phyloP scores from a whole-genome alignment of 495 filamentous ascomycete species.

The Aspergillus affinis region DNA sequence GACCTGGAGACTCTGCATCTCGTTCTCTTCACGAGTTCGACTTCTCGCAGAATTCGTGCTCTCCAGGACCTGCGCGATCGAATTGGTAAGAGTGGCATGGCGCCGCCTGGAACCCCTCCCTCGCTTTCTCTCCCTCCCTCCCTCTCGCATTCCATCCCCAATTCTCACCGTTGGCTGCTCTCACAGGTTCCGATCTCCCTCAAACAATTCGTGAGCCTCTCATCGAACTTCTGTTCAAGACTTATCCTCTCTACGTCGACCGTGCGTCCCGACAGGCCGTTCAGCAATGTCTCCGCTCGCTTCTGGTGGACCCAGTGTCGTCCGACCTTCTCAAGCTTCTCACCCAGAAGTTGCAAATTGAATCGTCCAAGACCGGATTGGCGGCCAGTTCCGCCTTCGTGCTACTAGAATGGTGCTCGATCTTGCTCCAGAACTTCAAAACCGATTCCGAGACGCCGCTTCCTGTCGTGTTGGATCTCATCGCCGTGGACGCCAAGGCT shows the following conservation, averaged over 20 bases:
- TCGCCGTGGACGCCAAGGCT: constrained; percentile 61
- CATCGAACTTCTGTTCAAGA: constrained; percentile 74
- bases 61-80: constrained; percentile 50
- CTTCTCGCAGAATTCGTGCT: constrained; percentile 45
- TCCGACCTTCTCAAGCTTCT: constrained; percentile 58
- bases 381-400: constrained; percentile 81
- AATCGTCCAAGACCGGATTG: constrained; percentile 71
- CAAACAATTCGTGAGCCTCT: constrained; percentile 41
- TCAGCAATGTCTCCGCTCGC: constrained; percentile 66
- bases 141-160: neutral
- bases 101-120: constrained; percentile 3
- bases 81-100: constrained; percentile 33
- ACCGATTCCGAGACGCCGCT: constrained; percentile 56
- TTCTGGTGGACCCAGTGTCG: constrained; percentile 55
- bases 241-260: constrained; percentile 84
- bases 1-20: constrained; percentile 46
- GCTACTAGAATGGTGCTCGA: constrained; percentile 84
- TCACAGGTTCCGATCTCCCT: constrained; percentile 35
- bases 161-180: constrained; percentile 1
- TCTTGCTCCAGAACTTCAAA: constrained; percentile 64
- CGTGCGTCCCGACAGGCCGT: constrained; percentile 78
- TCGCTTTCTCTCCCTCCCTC: constrained; percentile 4
- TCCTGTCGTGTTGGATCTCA: constrained; percentile 61
- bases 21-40: constrained; percentile 50
- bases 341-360: constrained; percentile 54